Evolutionary conservation across 1,284 basidiomycete genomes (phyloP), one percentile per base, ranked within the genome.

Genomic region (Ustilago vetiveriae): DNA sequence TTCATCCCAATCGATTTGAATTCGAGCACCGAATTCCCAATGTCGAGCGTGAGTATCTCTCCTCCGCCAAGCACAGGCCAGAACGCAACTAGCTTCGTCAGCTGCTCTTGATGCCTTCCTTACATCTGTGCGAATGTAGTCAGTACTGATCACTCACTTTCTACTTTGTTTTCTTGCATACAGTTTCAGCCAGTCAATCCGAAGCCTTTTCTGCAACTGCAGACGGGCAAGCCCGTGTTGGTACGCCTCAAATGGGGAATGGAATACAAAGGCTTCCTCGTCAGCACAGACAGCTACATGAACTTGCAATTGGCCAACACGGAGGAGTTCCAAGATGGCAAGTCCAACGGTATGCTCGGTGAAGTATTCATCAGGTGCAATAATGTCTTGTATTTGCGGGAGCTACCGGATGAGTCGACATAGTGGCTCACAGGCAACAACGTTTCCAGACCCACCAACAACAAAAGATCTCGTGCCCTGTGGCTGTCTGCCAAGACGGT

Each of bases 251-350:
- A 99, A 86, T 99, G 96, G 96, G 96, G 96, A 66, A 87, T 98
- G 67, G 94, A 98, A 83, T 98, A 98, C 87, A 97, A 94, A 85
- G 95, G 96, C 43, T 98, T 95, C 85, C 87, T 99, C 64, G 95
- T 98, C 72, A 95, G 92, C 82, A 97, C 95, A 6, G 96, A 99
- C 84, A 92, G 92, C 26, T 99, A 97, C 85, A 98, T 98, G 94
- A 99, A 99, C 84, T 87, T 99, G 49, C 96, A 98, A 86, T 87
- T 99, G 49, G 94, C 94, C 39, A 98, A 98, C 83, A 94, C 96
- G 3, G 96, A 98, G 83, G 96, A 99, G 84, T 95, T 92, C 78
- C 93, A 97, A 83, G 92, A 97, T 78, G 95, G 94, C 46, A 89
- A 92, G 83, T 94, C 93, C 14, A 96, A 93, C 75, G 96, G 96